Conservation (phyloP, 495 filamentous ascomycete genomes). For the Aspergillus conjunctus region DNA sequence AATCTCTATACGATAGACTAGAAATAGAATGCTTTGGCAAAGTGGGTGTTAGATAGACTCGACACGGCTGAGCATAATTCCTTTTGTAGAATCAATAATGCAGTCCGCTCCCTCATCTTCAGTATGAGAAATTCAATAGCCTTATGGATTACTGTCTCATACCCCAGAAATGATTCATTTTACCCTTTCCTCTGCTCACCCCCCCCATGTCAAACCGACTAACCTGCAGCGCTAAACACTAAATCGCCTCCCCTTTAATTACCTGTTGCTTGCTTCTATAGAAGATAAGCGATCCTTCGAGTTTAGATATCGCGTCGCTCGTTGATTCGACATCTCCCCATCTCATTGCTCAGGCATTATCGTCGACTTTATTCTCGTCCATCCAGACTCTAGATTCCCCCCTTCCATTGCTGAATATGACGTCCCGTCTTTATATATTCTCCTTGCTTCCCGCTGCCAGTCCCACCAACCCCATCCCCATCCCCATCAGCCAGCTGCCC, state of each 20-base stretch:
- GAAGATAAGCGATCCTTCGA: constrained; percentile 15
- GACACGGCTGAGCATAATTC: no score
- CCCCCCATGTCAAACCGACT: background rate
- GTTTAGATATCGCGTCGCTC: constrained; percentile 20
- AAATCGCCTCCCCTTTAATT: constrained; percentile 1
- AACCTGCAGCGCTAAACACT: background rate
- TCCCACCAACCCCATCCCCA: background rate
- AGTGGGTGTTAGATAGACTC: background rate
- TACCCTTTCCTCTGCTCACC: background rate
- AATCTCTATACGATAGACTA: background rate
- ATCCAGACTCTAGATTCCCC: constrained; percentile 1
- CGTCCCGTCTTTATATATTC: background rate
- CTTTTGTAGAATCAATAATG: background rate
- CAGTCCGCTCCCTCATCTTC: background rate
- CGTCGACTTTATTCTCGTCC: background rate
- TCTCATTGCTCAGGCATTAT: background rate
- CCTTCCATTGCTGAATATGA: background rate
- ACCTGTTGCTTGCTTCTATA: background rate
- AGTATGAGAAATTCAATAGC: background rate
- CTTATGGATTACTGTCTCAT: background rate
- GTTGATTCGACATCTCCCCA: constrained; percentile 20
- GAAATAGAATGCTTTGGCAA: background rate
- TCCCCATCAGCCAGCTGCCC: background rate
- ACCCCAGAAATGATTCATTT: constrained; percentile 1
- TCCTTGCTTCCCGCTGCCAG: background rate